These are phyloP conservation scores for Cladosporium sp. DNA, from an alignment of 2,329 filamentous ascomycete genomes.

Conservation along the genomic window DNA sequence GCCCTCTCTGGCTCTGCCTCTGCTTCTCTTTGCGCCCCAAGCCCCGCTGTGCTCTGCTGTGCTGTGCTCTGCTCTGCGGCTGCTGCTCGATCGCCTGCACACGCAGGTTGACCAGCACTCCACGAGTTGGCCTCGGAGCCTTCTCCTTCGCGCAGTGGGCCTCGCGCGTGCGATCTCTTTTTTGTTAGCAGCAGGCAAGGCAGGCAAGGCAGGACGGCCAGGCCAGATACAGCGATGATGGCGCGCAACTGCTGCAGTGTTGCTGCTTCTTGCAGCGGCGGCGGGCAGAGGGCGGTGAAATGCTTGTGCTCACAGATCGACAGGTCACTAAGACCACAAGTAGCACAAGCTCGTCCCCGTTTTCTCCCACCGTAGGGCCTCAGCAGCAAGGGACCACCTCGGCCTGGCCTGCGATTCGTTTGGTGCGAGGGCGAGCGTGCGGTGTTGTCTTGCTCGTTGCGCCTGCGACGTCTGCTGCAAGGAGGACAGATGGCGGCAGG, in stretches of 20 bases:
- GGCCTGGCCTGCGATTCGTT: background rate
- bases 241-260: background rate
- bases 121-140: slow-evolving; percentile 7
- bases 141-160: background rate
- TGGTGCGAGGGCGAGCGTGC: background rate
- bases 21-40: background rate
- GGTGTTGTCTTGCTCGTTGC: background rate
- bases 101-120: background rate
- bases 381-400: slow-evolving; percentile 11
- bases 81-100: slow-evolving; percentile 5
- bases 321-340: slow-evolving; percentile 5
- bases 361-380: slow-evolving; percentile 4
- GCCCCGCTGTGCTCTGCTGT: background rate
- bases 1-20: background rate
- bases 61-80: background rate
- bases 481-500: background rate
- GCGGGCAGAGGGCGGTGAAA: slow-evolving; percentile 11
- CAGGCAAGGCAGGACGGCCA: background rate
- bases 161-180: background rate
- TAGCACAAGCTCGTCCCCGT: slow-evolving; percentile 9
- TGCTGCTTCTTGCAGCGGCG: slow-evolving; percentile 1
- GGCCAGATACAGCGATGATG: background rate
- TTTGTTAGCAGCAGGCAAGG: background rate
- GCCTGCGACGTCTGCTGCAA: background rate
- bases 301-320: slow-evolving; percentile 13